Base-by-base conservation (phyloP, 2,329 filamentous ascomycete species). In the Trichoderma guizhouense region DNA sequence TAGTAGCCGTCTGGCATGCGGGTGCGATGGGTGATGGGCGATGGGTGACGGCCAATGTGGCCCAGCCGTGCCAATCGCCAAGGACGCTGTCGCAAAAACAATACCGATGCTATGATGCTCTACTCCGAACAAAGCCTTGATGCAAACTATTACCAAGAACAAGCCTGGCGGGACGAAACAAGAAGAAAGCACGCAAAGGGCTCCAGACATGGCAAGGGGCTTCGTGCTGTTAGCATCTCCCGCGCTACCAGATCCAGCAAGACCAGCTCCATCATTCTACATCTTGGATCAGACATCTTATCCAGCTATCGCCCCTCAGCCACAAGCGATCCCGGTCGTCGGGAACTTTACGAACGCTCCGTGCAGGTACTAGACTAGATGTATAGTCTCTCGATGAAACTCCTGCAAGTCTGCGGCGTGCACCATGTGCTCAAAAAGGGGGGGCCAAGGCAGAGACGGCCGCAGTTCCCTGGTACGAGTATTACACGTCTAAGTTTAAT, bases 261-360 rank as follows among this genome's bases (percentile, higher is more conserved):
- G 39, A 51, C n/a, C 61, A 58, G 34, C 60, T 57, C 51, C 61
- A 28, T 34, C 51, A 64, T 71, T 47, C 60, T 64, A 39, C 47
- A 64, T 64, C 58, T 55, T 71, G 60, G 60, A 71, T 71, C 61
- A 58, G 51, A 71, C 36, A 58, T 51, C 55, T 69, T 28, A 15
- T 61, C 51, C 60, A 34, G 51, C 47, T 39, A 64, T 64, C 68
- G 34, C 30, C 47, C 68, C 60, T 34, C 68, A 28, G 30, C 32
- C 53, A 58, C 58, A 51, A 26, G 60, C 26, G 61, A 71, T 63
- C 68, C 68, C 30, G 43, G 68, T 70, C 68, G 58, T 36, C 58
- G 68, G 68, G 57, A 70, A 57, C 58, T 63, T 70, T 62, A 61
- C 68, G 68, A 61, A 64, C 69, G 61, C 61, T 51, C 61, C 69